phyloP scores from a whole-genome alignment of 2,329 filamentous ascomycete species.

The Phialophora chinensis region DNA sequence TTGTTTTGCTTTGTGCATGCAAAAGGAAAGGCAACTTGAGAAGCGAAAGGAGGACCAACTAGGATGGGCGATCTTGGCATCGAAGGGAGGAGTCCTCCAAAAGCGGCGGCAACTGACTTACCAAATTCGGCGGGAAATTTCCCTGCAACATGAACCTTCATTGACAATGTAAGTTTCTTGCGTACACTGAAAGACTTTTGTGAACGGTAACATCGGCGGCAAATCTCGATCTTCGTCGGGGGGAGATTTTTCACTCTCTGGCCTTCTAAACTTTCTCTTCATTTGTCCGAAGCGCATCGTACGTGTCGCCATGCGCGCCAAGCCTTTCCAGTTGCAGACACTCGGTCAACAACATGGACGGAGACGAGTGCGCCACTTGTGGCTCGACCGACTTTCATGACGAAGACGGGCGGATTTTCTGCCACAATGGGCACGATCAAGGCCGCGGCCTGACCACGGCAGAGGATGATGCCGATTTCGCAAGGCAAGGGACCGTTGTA shows the following conservation, averaged over 20 bases:
- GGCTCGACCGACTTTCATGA: slow-evolving; percentile 33
- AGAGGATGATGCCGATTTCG: slow-evolving; percentile 37
- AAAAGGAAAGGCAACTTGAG: too few species aligned
- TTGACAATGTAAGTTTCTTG: too few species aligned
- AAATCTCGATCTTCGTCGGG: neutral
- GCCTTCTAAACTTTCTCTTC: neutral
- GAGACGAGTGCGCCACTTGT: slow-evolving; percentile 34
- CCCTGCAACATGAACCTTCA: too few species aligned
- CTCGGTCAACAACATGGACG: slow-evolving; percentile 25
- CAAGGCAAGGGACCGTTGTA: slow-evolving; percentile 60
- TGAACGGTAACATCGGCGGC: neutral
- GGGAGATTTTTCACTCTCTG: neutral
- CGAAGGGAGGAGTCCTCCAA: too few species aligned
- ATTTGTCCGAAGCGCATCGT: neutral
- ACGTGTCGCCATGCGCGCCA: neutral
- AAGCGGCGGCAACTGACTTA: too few species aligned
- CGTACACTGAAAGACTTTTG: neutral
- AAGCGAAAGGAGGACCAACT: too few species aligned
- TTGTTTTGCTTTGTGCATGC: too few species aligned
- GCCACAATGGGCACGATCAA: slow-evolving; percentile 37
- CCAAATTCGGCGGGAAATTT: too few species aligned
- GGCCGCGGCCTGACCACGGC: slow-evolving; percentile 26
- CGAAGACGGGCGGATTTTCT: slow-evolving; percentile 36
- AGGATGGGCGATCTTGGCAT: too few species aligned
- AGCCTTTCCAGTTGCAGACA: neutral